A percentile compares a stretch with the other conserved stretches of the same genome.
Conservation (phyloP, 176 grass and related monocot genomes). For the Dendrocalamus sinicus region DNA sequence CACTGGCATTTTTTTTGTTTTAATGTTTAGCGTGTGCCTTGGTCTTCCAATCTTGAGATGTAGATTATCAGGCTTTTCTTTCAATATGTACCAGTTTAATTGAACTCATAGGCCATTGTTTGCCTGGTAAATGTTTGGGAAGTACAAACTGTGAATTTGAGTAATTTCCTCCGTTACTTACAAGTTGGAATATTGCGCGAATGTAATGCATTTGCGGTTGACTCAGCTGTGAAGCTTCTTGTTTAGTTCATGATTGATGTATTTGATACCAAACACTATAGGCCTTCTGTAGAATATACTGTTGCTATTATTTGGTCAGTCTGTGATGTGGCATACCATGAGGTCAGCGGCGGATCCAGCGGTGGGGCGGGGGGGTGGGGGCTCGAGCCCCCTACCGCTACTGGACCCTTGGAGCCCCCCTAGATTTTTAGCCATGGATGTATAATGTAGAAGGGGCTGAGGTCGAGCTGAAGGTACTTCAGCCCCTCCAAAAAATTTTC, state of each 20-base stretch:
- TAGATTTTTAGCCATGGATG: no score
- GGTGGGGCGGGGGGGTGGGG: no score
- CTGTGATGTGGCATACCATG: not conserved
- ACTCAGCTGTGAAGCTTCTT: not conserved
- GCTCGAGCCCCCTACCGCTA: no score
- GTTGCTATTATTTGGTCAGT: not conserved
- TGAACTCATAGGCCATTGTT: not conserved
- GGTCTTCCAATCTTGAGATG: not conserved
- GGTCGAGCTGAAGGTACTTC: no score
- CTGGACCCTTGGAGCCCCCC: no score
- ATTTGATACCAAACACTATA: not conserved
- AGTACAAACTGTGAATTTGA: conserved; percentile 11
- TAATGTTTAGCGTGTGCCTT: not conserved
- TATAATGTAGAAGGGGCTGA: no score
- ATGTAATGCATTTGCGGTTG: not conserved
- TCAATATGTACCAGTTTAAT: not conserved
- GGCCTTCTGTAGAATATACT: not conserved
- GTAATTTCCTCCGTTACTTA: not conserved
- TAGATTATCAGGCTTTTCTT: conserved; percentile 9
- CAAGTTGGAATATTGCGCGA: not conserved
- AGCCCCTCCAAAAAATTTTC: no score
- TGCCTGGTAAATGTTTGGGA: not conserved
- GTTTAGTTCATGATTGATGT: conserved; percentile 20
- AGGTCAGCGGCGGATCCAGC: no score
- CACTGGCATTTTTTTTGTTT: not conserved